Evolutionary conservation across 2,329 filamentous ascomycete species (phyloP).

Genomic region (Aureobasidium zeae): DNA sequence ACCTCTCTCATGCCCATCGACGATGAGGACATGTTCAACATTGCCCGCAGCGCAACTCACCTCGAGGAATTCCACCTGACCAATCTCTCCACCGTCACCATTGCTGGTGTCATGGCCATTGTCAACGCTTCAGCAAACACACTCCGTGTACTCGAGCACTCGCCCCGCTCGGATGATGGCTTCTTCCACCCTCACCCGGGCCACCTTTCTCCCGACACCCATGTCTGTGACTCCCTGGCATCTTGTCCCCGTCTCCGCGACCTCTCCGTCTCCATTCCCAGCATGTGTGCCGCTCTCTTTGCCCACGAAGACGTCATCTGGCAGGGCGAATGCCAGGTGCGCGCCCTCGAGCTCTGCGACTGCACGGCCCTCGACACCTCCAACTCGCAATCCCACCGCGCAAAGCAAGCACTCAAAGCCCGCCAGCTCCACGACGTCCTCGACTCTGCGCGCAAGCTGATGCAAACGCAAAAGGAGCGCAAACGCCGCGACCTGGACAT

Average conservation of each 20-base stretch:
- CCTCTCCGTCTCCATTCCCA: constrained; percentile 40
- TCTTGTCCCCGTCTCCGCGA: constrained; percentile 40
- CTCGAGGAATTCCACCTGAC: constrained; percentile 47
- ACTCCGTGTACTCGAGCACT: constrained; percentile 44
- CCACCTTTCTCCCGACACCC: constrained; percentile 29
- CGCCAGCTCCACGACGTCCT: constrained; percentile 34
- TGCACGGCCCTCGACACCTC: constrained; percentile 23
- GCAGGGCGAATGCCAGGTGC: constrained; percentile 41
- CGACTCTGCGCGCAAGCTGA: constrained; percentile 34
- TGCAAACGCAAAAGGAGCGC: constrained; percentile 30
- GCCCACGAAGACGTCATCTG: constrained; percentile 36
- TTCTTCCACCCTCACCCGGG: constrained; percentile 44
- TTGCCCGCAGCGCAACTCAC: constrained; percentile 42
- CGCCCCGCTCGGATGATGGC: constrained; percentile 43
- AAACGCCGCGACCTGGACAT: constrained; percentile 34
- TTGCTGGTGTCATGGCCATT: constrained; percentile 44
- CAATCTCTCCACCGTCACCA: constrained; percentile 44
- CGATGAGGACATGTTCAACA: constrained; percentile 41
- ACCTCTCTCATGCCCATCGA: constrained; percentile 44
- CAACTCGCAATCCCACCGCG: constrained; percentile 20
- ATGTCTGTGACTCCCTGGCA: constrained; percentile 41
- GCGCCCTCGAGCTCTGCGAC: constrained; percentile 39
- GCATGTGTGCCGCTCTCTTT: constrained; percentile 40
- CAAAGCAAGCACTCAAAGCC: constrained; percentile 1
- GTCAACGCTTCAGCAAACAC: constrained; percentile 41